Conservation (phyloP, 2,329 filamentous ascomycete species). For the Talaromyces albobiverticillius region DNA sequence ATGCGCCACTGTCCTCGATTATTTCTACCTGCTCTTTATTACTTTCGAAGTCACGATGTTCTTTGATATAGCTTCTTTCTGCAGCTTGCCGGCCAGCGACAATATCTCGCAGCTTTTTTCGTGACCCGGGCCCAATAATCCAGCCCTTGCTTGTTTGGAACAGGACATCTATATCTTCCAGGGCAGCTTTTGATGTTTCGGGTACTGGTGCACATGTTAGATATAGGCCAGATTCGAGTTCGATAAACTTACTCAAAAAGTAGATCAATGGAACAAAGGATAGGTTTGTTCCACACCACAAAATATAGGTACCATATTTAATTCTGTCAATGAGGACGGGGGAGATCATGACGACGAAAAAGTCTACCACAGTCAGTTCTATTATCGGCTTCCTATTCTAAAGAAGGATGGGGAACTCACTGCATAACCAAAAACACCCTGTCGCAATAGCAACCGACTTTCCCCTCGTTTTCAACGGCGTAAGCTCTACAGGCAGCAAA, state of each 20-base stretch:
- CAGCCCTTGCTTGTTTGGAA: neutral
- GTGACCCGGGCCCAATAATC: too few species aligned
- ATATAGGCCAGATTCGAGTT: too few species aligned
- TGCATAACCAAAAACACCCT: neutral
- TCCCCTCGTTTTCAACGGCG: neutral
- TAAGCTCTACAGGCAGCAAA: neutral
- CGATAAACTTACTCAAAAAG: neutral
- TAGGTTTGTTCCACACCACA: constrained; percentile 5
- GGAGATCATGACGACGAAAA: constrained; percentile 7
- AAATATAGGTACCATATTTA: constrained; percentile 6
- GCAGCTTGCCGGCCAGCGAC: too few species aligned
- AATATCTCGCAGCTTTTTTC: too few species aligned
- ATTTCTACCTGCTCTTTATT: neutral
- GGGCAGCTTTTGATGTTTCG: constrained; percentile 6
- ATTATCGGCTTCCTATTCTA: neutral
- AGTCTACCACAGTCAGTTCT: neutral
- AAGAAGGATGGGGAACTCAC: neutral
- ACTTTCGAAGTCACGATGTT: neutral
- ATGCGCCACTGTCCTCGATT: too few species aligned
- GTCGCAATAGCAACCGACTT: neutral
- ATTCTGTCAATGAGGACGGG: constrained; percentile 8
- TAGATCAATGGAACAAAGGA: constrained; percentile 8
- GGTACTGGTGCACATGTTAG: neutral
- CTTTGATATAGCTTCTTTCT: neutral
- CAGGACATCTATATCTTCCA: constrained; percentile 6